A percentile compares a stretch with the other conserved stretches of the same genome.
Evolutionary conservation across 257 asterid genomes (phyloP).

Genomic region (Cynanchum wilfordii): DNA sequence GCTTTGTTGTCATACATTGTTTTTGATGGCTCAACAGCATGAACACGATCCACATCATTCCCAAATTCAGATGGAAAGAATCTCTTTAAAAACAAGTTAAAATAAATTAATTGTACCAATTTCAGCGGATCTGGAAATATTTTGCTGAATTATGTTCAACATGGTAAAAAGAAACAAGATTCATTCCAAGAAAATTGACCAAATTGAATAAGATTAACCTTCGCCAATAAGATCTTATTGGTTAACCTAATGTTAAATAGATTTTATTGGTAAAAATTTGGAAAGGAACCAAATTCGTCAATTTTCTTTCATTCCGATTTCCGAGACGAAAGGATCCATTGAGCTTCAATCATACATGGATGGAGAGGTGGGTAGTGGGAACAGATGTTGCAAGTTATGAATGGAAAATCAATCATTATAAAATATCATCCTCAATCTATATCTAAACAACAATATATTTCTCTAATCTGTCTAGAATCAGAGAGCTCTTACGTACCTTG

Average conservation of each 20-base stretch:
- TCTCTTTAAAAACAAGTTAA: conserved; percentile 24
- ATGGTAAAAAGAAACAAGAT: not conserved
- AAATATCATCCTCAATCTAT: not conserved
- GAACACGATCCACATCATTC: conserved; percentile 45
- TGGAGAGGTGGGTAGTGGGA: not conserved
- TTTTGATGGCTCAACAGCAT: conserved; percentile 49
- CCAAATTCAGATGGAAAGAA: conserved; percentile 60
- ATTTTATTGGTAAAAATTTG: too few species aligned
- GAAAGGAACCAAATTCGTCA: too few species aligned
- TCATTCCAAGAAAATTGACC: not conserved
- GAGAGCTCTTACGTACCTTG: conserved; percentile 24
- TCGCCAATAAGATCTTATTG: too few species aligned
- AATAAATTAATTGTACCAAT: not conserved
- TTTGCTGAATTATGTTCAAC: not conserved
- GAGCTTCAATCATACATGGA: not conserved
- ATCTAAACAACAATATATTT: conserved; percentile 2
- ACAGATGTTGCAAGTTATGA: not conserved
- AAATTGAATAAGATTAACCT: too few species aligned
- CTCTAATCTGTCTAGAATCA: too few species aligned
- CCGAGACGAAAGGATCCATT: not conserved
- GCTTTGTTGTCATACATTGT: conserved; percentile 34
- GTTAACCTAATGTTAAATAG: too few species aligned
- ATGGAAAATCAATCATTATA: not conserved
- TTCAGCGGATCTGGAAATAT: not conserved
- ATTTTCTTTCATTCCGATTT: too few species aligned